Percentiles rank a stretch among this genome's conserved stretches.
Evolutionary conservation across 2,329 filamentous ascomycete species (phyloP).

Genomic region (Sporothrix humicola): DNA sequence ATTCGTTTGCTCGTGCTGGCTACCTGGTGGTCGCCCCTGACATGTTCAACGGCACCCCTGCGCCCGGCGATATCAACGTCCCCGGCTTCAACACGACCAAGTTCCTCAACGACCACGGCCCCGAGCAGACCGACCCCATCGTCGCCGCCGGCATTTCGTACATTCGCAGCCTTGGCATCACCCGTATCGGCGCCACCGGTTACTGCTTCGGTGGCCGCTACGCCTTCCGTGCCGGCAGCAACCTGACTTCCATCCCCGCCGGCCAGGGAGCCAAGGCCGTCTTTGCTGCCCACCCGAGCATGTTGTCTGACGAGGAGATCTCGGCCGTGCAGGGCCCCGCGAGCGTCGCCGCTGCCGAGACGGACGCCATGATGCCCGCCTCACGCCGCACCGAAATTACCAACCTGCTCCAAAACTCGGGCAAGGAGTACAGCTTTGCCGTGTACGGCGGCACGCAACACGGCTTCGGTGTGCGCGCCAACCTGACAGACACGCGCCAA

Average conservation of each 20-base stretch:
- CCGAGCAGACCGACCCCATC: conserved; percentile 50
- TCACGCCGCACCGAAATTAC: conserved; percentile 63
- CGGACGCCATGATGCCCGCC: conserved; percentile 63
- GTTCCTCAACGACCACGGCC: conserved; percentile 50
- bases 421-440: conserved; percentile 68
- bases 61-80: conserved; percentile 49
- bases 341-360: conserved; percentile 68
- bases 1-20: conserved; percentile 69
- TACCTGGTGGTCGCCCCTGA: conserved; percentile 71
- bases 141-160: conserved; percentile 54
- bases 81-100: conserved; percentile 50
- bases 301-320: conserved; percentile 65
- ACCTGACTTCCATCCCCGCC: not conserved
- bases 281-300: conserved; percentile 68
- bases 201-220: conserved; percentile 71
- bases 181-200: conserved; percentile 61
- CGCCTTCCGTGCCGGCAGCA: conserved; percentile 49
- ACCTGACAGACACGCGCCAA: conserved; percentile 56
- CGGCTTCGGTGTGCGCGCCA: conserved; percentile 74
- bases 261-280: conserved; percentile 58
- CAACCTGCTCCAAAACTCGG: conserved; percentile 59
- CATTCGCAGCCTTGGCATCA: conserved; percentile 56
- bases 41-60: conserved; percentile 65
- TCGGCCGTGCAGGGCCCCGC: conserved; percentile 61
- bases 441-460: conserved; percentile 73